Conservation (phyloP, 805 yeast genomes). For the Nakazawaea ambrosiae region DNA sequence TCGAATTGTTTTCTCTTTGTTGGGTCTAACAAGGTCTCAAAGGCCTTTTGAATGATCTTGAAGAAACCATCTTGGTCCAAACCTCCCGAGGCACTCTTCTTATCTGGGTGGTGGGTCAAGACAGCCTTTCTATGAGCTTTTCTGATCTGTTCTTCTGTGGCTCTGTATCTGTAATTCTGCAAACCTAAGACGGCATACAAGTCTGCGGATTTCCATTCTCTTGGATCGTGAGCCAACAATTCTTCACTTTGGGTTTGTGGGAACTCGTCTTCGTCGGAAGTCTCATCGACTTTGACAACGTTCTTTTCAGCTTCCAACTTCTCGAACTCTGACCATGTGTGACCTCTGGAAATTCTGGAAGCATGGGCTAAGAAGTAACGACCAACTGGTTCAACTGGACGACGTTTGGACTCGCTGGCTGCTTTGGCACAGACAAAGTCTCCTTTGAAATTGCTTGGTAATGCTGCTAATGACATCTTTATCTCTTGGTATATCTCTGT, state of each 20-base stretch:
- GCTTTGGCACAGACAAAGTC: slow-evolving; percentile 43
- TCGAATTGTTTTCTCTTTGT: slow-evolving; percentile 88
- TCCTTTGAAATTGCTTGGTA: slow-evolving; percentile 50
- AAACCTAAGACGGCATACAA: slow-evolving; percentile 94
- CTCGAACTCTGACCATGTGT: slow-evolving; percentile 98
- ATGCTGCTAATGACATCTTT: slow-evolving; percentile 37
- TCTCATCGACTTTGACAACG: slow-evolving; percentile 62
- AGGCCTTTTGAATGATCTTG: slow-evolving; percentile 96
- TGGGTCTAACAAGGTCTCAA: slow-evolving; percentile 82
- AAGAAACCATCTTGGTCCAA: slow-evolving; percentile 93
- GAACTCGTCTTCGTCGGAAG: slow-evolving; percentile 58
- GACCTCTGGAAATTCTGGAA: slow-evolving; percentile 90
- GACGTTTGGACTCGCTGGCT: slow-evolving; percentile 56
- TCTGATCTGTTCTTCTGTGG: slow-evolving; percentile 88
- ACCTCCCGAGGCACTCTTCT: slow-evolving; percentile 86
- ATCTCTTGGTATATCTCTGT: not conserved
- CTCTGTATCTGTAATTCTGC: slow-evolving; percentile 82
- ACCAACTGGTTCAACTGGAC: slow-evolving; percentile 95
- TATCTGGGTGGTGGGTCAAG: slow-evolving; percentile 96
- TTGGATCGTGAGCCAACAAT: slow-evolving; percentile 83
- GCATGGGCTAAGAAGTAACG: slow-evolving; percentile 95
- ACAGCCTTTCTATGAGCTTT: slow-evolving; percentile 97
- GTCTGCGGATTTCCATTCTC: slow-evolving; percentile 97
- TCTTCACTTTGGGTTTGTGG: slow-evolving; percentile 65
- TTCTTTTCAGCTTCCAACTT: slow-evolving; percentile 86